Conservation (phyloP, 2,329 filamentous ascomycete genomes). For the Trichoderma atrobrunneum region DNA sequence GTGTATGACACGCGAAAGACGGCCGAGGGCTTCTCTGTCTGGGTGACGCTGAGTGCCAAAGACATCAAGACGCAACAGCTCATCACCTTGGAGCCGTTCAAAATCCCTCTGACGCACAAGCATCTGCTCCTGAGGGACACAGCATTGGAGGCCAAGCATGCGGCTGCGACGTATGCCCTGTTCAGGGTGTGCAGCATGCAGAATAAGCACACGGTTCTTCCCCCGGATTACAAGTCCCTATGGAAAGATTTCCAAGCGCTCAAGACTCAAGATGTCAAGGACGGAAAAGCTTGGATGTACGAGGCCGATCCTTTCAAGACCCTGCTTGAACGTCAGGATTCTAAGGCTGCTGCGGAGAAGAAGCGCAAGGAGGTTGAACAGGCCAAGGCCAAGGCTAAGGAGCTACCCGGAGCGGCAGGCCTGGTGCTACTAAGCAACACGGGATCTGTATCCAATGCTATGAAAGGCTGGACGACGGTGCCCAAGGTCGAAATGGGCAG, state of each 20-base stretch:
- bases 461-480: slow-evolving; percentile 77
- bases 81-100: slow-evolving; percentile 74
- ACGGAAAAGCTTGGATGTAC: slow-evolving; percentile 83
- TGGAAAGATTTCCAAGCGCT: slow-evolving; percentile 89
- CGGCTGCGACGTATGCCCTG: slow-evolving; percentile 85
- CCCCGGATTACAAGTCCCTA: slow-evolving; percentile 81
- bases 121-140: slow-evolving; percentile 74
- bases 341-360: slow-evolving; percentile 73
- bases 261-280: slow-evolving; percentile 76
- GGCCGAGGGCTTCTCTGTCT: slow-evolving; percentile 71
- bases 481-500: slow-evolving; percentile 93
- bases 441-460: slow-evolving; percentile 42
- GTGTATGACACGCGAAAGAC: slow-evolving; percentile 82
- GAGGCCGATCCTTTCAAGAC: slow-evolving; percentile 91
- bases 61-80: slow-evolving; percentile 82
- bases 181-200: slow-evolving; percentile 94
- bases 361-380: slow-evolving; percentile 70
- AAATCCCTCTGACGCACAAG: slow-evolving; percentile 72
- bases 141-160: slow-evolving; percentile 86
- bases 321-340: slow-evolving; percentile 74
- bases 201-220: slow-evolving; percentile 91
- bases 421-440: slow-evolving; percentile 49
- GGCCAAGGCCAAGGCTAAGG: slow-evolving; percentile 64
- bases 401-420: slow-evolving; percentile 57
- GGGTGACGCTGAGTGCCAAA: slow-evolving; percentile 71